A percentile compares a stretch with the other conserved stretches of the same genome.
phyloP scores from a whole-genome alignment of 345 rosid species.

The Salix suchowensis region DNA sequence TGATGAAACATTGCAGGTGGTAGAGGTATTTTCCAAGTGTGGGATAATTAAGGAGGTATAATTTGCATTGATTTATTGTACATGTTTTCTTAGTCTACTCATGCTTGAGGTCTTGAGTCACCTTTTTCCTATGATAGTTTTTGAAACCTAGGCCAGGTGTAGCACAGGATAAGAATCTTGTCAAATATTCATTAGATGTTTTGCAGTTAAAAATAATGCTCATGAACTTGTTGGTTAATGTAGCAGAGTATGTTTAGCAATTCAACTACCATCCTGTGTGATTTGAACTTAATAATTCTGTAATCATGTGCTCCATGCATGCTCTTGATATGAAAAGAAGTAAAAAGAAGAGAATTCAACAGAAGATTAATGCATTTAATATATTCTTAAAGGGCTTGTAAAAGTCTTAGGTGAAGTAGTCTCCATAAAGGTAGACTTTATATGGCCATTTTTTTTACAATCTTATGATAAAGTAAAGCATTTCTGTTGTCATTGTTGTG shows the following conservation, averaged over 20 bases:
- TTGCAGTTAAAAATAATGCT: neutral
- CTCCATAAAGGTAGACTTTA: neutral
- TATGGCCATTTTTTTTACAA: neutral
- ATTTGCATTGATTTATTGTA: neutral
- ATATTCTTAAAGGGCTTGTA: neutral
- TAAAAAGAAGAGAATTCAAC: neutral
- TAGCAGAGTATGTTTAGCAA: neutral
- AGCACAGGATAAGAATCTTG: neutral
- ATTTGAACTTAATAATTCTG: neutral
- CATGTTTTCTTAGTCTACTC: neutral
- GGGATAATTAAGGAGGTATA: constrained; percentile 94
- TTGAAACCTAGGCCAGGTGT: neutral
- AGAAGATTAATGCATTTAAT: neutral
- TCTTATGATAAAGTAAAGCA: neutral
- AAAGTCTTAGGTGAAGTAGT: neutral
- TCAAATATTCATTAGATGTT: neutral
- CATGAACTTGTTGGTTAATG: neutral
- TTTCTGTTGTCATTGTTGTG: neutral
- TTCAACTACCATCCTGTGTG: neutral
- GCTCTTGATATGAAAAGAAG: neutral
- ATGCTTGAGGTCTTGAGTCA: neutral
- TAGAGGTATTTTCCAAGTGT: constrained; percentile 89
- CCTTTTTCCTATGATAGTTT: neutral
- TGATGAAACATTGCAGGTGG: constrained; percentile 50
- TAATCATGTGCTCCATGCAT: neutral